Evolutionary conservation across 495 filamentous ascomycete species (phyloP).

Genomic region (Lepraria neglecta): DNA sequence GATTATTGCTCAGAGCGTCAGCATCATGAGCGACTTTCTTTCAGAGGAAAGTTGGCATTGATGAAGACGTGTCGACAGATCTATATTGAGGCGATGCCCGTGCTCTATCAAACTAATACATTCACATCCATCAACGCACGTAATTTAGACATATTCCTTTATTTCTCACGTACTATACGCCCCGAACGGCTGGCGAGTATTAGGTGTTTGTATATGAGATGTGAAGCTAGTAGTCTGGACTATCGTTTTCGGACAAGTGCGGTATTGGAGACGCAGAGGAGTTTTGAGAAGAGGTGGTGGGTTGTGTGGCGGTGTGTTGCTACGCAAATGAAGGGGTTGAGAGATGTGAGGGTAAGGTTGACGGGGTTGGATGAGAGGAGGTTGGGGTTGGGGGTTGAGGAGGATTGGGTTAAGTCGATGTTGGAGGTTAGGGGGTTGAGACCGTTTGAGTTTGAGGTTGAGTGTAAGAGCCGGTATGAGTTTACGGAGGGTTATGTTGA

Average conservation of each 20-base stretch:
- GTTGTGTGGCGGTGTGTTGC: background rate
- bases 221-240: background rate
- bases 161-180: background rate
- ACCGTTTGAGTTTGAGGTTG: background rate
- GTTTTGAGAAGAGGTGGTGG: background rate
- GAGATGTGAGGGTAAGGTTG: background rate
- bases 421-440: background rate
- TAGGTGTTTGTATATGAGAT: background rate
- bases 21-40: no score
- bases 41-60: no score
- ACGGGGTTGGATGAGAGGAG: background rate
- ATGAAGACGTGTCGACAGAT: background rate
- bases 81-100: background rate
- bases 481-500: background rate
- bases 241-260: background rate
- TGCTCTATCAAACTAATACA: background rate
- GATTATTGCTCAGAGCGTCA: no score
- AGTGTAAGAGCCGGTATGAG: background rate
- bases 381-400: background rate
- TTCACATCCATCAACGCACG: background rate
- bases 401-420: background rate
- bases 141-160: background rate
- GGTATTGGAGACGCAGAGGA: background rate
- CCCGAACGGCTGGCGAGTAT: background rate
- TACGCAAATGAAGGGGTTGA: background rate